A percentile compares a stretch with the other conserved stretches of the same genome.
phyloP scores from a whole-genome alignment of 192 early-diverging fungal genomes.

The Entomortierella beljakovae region DNA sequence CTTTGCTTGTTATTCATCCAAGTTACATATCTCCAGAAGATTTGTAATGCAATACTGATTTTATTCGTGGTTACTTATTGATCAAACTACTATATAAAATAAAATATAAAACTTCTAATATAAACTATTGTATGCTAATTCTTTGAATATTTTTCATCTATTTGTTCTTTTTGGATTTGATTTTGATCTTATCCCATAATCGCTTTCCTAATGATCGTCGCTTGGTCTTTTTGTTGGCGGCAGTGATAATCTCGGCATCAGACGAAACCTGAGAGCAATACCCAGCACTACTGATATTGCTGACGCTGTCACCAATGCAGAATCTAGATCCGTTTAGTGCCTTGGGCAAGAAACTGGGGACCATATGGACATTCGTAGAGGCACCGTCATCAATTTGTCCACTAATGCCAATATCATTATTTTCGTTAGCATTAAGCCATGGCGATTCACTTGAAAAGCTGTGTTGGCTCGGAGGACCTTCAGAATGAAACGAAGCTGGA shows the following conservation, averaged over 20 bases:
- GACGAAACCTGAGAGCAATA: too few relatives aligned
- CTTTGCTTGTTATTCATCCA: slow-evolving; percentile 50
- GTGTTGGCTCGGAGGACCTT: too few relatives aligned
- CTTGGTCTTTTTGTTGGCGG: not conserved
- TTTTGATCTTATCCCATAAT: not conserved
- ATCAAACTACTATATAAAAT: slow-evolving; percentile 1
- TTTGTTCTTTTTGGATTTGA: slow-evolving; percentile 6
- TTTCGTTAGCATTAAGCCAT: too few relatives aligned
- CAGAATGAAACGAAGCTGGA: too few relatives aligned
- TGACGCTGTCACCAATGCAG: too few relatives aligned
- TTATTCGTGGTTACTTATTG: not conserved
- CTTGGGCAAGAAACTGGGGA: too few relatives aligned
- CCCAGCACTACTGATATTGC: too few relatives aligned
- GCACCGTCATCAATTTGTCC: too few relatives aligned
- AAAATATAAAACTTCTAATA: not conserved
- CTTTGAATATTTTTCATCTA: not conserved
- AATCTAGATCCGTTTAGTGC: too few relatives aligned
- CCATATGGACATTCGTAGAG: too few relatives aligned
- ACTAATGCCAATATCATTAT: too few relatives aligned
- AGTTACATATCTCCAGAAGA: slow-evolving; percentile 50
- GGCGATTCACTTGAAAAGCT: too few relatives aligned
- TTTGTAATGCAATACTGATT: slow-evolving; percentile 22
- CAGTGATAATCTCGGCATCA: not conserved
- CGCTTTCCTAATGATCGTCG: not conserved
- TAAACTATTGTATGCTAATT: not conserved